Base-by-base conservation (phyloP, 441 rosid species). In the Lepidium campestre region DNA sequence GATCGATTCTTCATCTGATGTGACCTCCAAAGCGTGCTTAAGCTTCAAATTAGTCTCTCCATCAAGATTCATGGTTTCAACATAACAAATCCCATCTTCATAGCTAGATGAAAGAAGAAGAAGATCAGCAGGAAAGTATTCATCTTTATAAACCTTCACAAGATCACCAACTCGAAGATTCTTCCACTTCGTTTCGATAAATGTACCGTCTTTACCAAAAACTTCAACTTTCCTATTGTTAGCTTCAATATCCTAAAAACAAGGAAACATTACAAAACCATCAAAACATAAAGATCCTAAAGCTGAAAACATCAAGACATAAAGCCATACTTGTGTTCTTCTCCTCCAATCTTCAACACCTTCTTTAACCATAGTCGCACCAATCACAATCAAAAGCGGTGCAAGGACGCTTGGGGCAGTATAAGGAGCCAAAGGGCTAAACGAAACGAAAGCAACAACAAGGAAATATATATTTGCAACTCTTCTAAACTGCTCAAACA, bases 401-500 rank as follows among this genome's bases (percentile, higher is more conserved):
- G 81, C 82, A 67, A 87, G 84, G 56, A 89, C 81, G 34, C 97
- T 94, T 0, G 80, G 72, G 0, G 96, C 91, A 0, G 88, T 79
- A 62, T 85, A 94, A 6, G 99, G 99, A 1, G 97, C 89, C 75
- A 89, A 72, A 2, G 91, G 93, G 67, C 85, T 85, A 75, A 89
- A 86, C 0, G 96, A 86, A 64, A 86, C 89, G 65, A 76, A 86
- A 61, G 93, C 88, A 46, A 83, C 91, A 18, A 86, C 81, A 25
- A 89, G 85, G 80, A 94, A 94, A 68, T 86, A 94, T 25, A 91
- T 58, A 62, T 91, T 94, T 23, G 97, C 99, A 52, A 91, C 99
- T 80, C 99, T 85, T 78, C 97, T 81, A 77, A 94, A 94, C 82
- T 94, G 97, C 84, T 94, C 99, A 77, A 91, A 91, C 82, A 94